These are phyloP conservation scores for Austroboletus eburneus DNA, from an alignment of 768 basidiomycete species.

Conservation along the genomic window DNA sequence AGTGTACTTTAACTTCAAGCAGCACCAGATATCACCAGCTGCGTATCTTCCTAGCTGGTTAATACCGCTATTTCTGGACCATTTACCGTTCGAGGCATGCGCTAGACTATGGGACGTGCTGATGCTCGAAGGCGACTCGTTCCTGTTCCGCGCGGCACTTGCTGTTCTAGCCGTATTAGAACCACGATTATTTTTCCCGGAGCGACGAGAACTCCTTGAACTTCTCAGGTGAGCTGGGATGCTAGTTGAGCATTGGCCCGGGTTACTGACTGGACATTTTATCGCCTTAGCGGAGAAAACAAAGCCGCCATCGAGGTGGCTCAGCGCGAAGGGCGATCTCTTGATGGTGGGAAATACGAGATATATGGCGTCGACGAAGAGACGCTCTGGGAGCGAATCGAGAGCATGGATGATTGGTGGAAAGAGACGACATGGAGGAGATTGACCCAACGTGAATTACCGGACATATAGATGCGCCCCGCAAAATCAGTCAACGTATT, in stretches of 20 bases:
- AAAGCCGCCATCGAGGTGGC: conserved; percentile 82
- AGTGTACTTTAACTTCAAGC: conserved; percentile 96
- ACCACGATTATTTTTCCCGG: conserved; percentile 85
- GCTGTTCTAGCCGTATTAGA: conserved; percentile 81
- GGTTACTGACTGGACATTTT: conserved; percentile 12
- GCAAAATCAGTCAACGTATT: not conserved
- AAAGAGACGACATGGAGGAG: conserved; percentile 86
- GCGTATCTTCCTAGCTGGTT: conserved; percentile 85
- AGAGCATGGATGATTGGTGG: conserved; percentile 89
- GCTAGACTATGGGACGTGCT: conserved; percentile 88
- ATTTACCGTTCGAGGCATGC: conserved; percentile 88
- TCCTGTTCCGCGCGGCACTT: conserved; percentile 81
- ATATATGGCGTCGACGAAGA: conserved; percentile 87
- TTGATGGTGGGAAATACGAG: conserved; percentile 76
- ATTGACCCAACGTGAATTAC: conserved; percentile 77
- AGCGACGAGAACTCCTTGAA: conserved; percentile 71
- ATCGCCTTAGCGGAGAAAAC: conserved; percentile 61
- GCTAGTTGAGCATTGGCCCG: conserved; percentile 1
- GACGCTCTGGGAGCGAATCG: conserved; percentile 76
- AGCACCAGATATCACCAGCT: conserved; percentile 83
- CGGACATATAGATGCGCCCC: conserved; percentile 46
- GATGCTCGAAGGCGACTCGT: conserved; percentile 85
- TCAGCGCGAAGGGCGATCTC: conserved; percentile 56
- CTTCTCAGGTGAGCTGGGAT: conserved; percentile 55
- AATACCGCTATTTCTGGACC: conserved; percentile 73